Evolutionary conservation across 2,329 filamentous ascomycete genomes (phyloP).

Genomic region (Penicillium sp.): DNA sequence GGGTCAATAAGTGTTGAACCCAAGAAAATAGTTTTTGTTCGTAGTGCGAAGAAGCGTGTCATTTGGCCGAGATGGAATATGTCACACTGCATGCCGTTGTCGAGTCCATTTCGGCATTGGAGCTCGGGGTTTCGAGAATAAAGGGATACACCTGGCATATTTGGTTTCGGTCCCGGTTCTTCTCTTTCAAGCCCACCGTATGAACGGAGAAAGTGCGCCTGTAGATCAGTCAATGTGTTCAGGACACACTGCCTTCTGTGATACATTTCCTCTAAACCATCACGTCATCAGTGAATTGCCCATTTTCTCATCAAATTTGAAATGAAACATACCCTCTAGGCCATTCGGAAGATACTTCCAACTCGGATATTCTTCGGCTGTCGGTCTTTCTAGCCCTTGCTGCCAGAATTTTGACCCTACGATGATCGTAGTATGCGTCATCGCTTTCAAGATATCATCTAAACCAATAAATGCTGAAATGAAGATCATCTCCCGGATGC

Average conservation of each 20-base stretch:
- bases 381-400: constrained; percentile 32
- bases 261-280: constrained; percentile 45
- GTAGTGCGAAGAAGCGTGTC: constrained; percentile 46
- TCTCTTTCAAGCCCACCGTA: constrained; percentile 43
- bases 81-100: constrained; percentile 49
- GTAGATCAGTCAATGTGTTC: constrained; percentile 48
- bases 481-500: constrained; percentile 44
- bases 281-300: constrained; percentile 2
- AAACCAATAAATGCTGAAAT: constrained; percentile 40
- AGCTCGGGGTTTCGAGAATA: constrained; percentile 29
- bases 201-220: constrained; percentile 46
- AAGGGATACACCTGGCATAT: constrained; percentile 16
- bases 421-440: constrained; percentile 42
- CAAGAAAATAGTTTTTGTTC: constrained; percentile 47
- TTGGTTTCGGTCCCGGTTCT: constrained; percentile 18
- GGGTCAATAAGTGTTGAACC: constrained; percentile 45
- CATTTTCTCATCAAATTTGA: not conserved
- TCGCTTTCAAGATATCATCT: constrained; percentile 28
- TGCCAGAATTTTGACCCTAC: constrained; percentile 43
- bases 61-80: constrained; percentile 51
- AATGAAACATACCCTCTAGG: constrained; percentile 42
- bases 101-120: constrained; percentile 48
- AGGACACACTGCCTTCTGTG: constrained; percentile 46
- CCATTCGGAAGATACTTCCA: constrained; percentile 45
- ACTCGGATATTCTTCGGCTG: constrained; percentile 22